These are phyloP conservation scores for Talaromyces sp. DNA, from an alignment of 2,329 filamentous ascomycete genomes.

Conservation along the genomic window DNA sequence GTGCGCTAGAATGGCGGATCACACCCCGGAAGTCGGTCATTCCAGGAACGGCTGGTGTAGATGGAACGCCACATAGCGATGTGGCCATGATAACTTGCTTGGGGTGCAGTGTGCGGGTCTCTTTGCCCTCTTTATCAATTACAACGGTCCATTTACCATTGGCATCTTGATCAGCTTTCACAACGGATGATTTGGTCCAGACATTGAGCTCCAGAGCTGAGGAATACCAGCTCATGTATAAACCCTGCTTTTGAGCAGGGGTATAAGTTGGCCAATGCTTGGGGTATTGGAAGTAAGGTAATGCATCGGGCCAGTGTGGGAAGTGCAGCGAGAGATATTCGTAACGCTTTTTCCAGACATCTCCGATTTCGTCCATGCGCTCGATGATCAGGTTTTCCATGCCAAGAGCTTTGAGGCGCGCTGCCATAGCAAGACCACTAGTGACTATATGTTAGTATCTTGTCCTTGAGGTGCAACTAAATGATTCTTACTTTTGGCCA, in stretches of 20 bases:
- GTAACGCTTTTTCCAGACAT: conserved; percentile 36
- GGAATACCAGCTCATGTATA: conserved; percentile 35
- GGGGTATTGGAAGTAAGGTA: conserved; percentile 36
- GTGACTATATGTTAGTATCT: conserved; percentile 4
- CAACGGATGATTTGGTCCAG: conserved; percentile 28
- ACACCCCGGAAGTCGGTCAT: conserved; percentile 27
- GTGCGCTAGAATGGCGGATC: conserved; percentile 28
- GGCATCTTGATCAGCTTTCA: conserved; percentile 24
- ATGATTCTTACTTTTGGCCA: conserved; percentile 24
- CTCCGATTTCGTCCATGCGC: conserved; percentile 28
- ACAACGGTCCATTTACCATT: conserved; percentile 24
- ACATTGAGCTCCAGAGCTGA: conserved; percentile 29
- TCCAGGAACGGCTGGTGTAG: conserved; percentile 36
- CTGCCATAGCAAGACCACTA: conserved; percentile 29
- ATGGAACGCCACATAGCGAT: conserved; percentile 26
- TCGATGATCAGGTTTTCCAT: conserved; percentile 36
- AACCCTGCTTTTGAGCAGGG: conserved; percentile 33
- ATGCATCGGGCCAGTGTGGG: conserved; percentile 33
- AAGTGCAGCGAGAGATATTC: conserved; percentile 36
- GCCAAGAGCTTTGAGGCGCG: conserved; percentile 28
- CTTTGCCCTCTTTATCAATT: conserved; percentile 24
- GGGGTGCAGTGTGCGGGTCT: conserved; percentile 27
- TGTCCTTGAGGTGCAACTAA: neutral
- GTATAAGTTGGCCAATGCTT: conserved; percentile 37
- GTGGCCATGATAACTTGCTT: conserved; percentile 31